phyloP scores from a whole-genome alignment of 1,284 basidiomycete genomes.

The Sanguinoderma infundibulare region DNA sequence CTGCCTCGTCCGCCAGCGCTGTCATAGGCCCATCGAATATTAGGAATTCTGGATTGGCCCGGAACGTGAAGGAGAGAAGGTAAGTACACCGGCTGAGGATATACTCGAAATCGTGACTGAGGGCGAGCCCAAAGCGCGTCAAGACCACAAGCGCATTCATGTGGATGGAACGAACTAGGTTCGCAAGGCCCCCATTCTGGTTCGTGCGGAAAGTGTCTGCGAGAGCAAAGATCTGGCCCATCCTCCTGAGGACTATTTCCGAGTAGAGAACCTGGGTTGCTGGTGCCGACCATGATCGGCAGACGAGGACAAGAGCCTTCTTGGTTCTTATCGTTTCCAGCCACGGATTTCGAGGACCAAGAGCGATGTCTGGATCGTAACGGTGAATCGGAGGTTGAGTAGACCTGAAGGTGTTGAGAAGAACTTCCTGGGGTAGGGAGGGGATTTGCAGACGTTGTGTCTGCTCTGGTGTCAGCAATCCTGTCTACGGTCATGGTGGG shows the following conservation, averaged over 20 bases:
- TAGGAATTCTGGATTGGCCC: too few species aligned
- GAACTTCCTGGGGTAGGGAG: background rate
- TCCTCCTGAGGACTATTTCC: constrained; percentile 4
- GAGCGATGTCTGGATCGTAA: background rate
- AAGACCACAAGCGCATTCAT: background rate
- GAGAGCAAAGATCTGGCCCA: constrained; percentile 8
- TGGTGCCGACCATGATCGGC: constrained; percentile 1
- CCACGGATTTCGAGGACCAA: background rate
- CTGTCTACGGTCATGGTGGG: too few species aligned
- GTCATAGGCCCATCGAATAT: too few species aligned
- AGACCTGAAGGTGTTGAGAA: background rate
- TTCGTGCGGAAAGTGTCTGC: background rate
- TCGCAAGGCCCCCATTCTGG: background rate
- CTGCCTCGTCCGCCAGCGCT: too few species aligned
- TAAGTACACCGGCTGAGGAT: background rate
- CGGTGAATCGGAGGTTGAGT: background rate
- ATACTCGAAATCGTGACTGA: background rate
- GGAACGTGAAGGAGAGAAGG: background rate
- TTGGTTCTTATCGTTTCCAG: background rate
- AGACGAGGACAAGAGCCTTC: constrained; percentile 9
- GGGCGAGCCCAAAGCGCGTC: background rate
- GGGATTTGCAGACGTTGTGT: background rate
- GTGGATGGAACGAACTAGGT: background rate
- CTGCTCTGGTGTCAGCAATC: background rate
- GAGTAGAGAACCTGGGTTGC: constrained; percentile 6